Evolutionary conservation across 106 monocot genomes (phyloP), one percentile per base, ranked within the genome.

Genomic region (Amphibolis antarctica): DNA sequence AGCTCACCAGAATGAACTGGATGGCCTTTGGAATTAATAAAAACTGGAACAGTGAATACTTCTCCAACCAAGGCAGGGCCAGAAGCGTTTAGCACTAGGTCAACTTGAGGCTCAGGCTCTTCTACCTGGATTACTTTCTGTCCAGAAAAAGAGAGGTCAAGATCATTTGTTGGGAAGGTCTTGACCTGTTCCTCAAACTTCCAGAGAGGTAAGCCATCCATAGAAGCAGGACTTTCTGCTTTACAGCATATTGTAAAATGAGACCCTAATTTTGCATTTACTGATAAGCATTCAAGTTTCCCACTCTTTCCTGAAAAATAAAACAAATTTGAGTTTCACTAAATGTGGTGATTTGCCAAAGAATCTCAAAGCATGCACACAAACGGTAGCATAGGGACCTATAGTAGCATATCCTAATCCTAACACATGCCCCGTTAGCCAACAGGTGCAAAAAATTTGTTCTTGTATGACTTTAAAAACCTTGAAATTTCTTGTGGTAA

Each of bases 61-160:
- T 98, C 98, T 59, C 87, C 98, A 60, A 91, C 85, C 57, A 98
- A 81, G 63, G 98, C 98, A 69, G 86, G 87, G 19, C 80, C 68
- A 53, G 80, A 65, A 60, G 82, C 74, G 68, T 44, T 48, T 53
- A 98, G 58, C 15, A 64, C 79, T 52, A 98, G 84, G 72, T 98
- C 87, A 47, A 98, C 80, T 66, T 70, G 76, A 63, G 98, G 82
- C 23, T 91, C 90, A 17, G 91, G 98, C 49, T 91, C 91, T 69
- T 91, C 91, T 26, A 98, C 80, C 62, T 87, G 91, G 50, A 98
- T 82, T 52, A 82, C 60, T 44, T 85, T 98, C 56, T 81, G 83
- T 18, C 91, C 86, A 17, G 80, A 85, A 44, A 82, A 80, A 42
- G 98, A 69, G 1, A 98, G 74, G 13, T 51, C 66, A 51, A 65